A percentile compares a stretch with the other conserved stretches of the same genome.
Evolutionary conservation across 1,139 yeast species (phyloP).

Genomic region (Maudiozyma humilis): DNA sequence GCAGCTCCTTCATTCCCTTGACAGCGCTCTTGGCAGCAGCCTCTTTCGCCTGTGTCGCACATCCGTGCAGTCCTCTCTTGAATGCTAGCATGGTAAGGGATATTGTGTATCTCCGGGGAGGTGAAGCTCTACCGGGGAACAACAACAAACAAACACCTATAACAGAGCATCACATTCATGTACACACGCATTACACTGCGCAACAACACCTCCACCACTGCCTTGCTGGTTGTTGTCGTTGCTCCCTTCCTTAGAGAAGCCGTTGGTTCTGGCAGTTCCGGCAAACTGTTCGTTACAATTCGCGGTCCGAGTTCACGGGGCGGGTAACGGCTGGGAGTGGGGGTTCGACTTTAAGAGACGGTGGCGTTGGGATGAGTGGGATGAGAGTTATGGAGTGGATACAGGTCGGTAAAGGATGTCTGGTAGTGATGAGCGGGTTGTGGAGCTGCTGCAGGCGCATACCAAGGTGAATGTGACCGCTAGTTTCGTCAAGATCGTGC

Average conservation of each 20-base stretch:
- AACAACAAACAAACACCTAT: not conserved
- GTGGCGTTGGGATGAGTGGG: not conserved
- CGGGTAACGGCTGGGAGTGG: too few relatives aligned
- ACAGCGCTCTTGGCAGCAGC: slow-evolving; percentile 12
- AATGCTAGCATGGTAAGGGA: slow-evolving; percentile 3
- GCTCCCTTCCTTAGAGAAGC: too few relatives aligned
- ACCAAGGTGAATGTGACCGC: slow-evolving; percentile 19
- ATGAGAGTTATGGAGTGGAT: not conserved
- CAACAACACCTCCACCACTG: too few relatives aligned
- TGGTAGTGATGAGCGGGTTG: slow-evolving; percentile 7
- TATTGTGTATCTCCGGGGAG: not conserved
- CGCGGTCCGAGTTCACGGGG: too few relatives aligned
- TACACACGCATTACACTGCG: too few relatives aligned
- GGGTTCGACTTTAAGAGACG: not conserved
- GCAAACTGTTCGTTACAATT: too few relatives aligned
- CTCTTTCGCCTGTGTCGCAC: slow-evolving; percentile 10
- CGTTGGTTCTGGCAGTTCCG: too few relatives aligned
- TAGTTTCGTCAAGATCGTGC: slow-evolving; percentile 18
- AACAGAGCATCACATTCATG: not conserved
- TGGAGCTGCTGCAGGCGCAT: slow-evolving; percentile 16
- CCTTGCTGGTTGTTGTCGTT: too few relatives aligned
- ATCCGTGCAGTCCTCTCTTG: slow-evolving; percentile 11
- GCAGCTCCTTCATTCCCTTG: slow-evolving; percentile 13
- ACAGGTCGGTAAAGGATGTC: not conserved
- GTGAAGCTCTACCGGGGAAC: not conserved